Evolutionary conservation across 106 monocot genomes (phyloP), one percentile per base, ranked within the genome.

Genomic region (Cymbidium sinense): DNA sequence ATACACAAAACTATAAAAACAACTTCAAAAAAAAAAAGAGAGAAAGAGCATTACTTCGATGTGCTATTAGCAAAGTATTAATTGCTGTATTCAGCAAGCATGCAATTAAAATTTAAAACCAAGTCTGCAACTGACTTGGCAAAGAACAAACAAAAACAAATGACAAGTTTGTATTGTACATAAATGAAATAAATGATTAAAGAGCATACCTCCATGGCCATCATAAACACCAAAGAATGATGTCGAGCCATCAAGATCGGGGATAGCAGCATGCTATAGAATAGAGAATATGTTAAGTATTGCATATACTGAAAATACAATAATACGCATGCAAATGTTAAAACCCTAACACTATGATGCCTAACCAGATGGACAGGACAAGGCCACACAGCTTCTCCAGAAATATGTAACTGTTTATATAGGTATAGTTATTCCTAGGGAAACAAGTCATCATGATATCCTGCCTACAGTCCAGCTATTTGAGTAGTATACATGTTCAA

Each of bases 171-270:
- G 37, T 21, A 39, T 39, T 27, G 23, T 44, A 44, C 44, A 35
- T 21, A 62, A 62, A 6, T 7, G 73, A 10, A 73, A 3, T 43
- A 43, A 29, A 44, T 43, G n/a, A 44, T 9, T 28, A 15, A 80
- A 41, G 28, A 84, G n/a, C 65, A 76, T 83, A 92, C 91, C 91
- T 85, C 91, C 91, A 83, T 92, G 91, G 33, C 91, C 91, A 92
- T 92, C 91, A 89, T 76, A 91, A 64, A 91, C 91, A 2, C 88
- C 91, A 85, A 91, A 91, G 86, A 91, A 91, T 34, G 91, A 88
- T 27, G 91, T 91, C 71, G 28, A 39, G 34, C 58, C 70, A 44
- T 92, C 85, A 83, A 92, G 91, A 85, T 89, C 86, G n/a, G 76
- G 83, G 74, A 92, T 21, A 34, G 91, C 89, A 34, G 89, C 75